A percentile compares a stretch with the other conserved stretches of the same genome.
These are phyloP conservation scores for Leccinum insolens DNA, from an alignment of 1,284 basidiomycete genomes.

Conservation along the genomic window DNA sequence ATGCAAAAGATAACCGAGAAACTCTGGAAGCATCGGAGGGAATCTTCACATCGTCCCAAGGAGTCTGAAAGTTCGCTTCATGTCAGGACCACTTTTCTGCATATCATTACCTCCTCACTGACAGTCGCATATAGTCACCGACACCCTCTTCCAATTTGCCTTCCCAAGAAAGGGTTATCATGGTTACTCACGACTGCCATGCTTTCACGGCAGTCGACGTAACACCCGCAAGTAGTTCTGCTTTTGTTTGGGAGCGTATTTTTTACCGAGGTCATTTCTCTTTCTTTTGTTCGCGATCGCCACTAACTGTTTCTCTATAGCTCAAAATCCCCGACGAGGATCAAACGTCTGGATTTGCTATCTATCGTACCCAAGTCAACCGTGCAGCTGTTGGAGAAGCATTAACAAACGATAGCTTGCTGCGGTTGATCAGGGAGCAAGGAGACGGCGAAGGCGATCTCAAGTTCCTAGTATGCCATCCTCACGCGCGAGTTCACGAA, in stretches of 20 bases:
- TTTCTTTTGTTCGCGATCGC: slow-evolving; percentile 4
- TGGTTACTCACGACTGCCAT: slow-evolving; percentile 84
- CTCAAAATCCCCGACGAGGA: slow-evolving; percentile 86
- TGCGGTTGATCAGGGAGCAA: slow-evolving; percentile 67
- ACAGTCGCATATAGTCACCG: slow-evolving; percentile 28
- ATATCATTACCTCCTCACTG: slow-evolving; percentile 7
- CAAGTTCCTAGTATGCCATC: slow-evolving; percentile 78
- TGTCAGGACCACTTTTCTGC: slow-evolving; percentile 16
- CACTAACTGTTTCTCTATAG: slow-evolving; percentile 42
- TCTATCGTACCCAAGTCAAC: slow-evolving; percentile 86
- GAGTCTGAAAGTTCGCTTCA: slow-evolving; percentile 34
- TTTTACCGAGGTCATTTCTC: slow-evolving; percentile 73
- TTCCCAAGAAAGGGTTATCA: slow-evolving; percentile 53
- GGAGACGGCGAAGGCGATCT: slow-evolving; percentile 78
- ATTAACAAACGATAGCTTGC: slow-evolving; percentile 67
- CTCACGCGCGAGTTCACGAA: slow-evolving; percentile 63
- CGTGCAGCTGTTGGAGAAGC: slow-evolving; percentile 73
- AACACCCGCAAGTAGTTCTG: slow-evolving; percentile 65
- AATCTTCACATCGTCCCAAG: slow-evolving; percentile 32
- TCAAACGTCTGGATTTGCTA: slow-evolving; percentile 65
- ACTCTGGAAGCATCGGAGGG: slow-evolving; percentile 29
- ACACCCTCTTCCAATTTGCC: slow-evolving; percentile 29
- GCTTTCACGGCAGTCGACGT: slow-evolving; percentile 81
- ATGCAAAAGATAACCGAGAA: slow-evolving; percentile 33
- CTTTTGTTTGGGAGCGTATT: slow-evolving; percentile 82